Percentiles rank a stretch among this genome's conserved stretches.
Conservation (phyloP, 331 rosid genomes). For the Dryas integrifolia region DNA sequence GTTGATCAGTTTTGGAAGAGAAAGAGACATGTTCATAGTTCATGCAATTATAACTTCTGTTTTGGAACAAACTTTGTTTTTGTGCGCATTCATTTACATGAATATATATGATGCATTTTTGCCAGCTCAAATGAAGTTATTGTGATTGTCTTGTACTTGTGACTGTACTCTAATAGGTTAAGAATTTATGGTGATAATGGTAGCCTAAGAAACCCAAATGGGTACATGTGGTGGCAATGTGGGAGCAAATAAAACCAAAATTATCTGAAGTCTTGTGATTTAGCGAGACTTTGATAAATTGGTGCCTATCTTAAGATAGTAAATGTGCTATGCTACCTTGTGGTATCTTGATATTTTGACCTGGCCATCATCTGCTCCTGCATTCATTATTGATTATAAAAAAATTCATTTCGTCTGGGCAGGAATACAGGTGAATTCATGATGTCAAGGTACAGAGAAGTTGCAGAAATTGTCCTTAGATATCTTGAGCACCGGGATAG, state of each 20-base stretch:
- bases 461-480: slow-evolving; percentile 92
- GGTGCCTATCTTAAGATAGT: neutral
- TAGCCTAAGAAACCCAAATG: neutral
- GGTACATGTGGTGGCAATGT: neutral
- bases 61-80: neutral
- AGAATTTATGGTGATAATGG: neutral
- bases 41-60: neutral
- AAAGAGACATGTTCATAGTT: neutral
- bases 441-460: slow-evolving; percentile 99
- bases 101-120: neutral
- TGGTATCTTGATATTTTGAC: neutral
- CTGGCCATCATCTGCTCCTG: slow-evolving; percentile 1
- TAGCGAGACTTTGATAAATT: neutral
- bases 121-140: neutral
- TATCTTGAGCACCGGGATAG: slow-evolving; percentile 89
- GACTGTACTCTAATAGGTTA: neutral
- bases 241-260: neutral
- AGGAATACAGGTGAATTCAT: slow-evolving; percentile 99
- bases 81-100: neutral
- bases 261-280: neutral
- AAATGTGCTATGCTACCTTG: neutral
- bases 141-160: neutral
- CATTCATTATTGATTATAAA: neutral
- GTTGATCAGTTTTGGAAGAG: slow-evolving; percentile 13
- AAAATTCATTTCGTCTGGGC: slow-evolving; percentile 30